A percentile compares a stretch with the other conserved stretches of the same genome.
Conservation (phyloP, 1,284 basidiomycete genomes). For the Pseudozyma tsukubaensis region DNA sequence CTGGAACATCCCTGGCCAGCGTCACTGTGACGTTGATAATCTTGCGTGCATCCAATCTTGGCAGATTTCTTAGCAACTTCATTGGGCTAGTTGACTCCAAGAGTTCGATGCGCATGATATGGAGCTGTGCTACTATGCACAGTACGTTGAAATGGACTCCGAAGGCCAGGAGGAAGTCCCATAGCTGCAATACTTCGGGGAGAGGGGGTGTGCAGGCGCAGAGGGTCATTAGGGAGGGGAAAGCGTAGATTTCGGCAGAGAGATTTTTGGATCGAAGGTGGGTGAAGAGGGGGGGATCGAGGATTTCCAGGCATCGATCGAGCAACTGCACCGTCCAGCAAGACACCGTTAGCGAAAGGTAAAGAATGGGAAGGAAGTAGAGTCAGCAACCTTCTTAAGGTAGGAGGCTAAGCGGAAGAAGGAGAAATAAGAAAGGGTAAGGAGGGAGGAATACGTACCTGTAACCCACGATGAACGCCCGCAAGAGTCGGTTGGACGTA, state of each 20-base stretch:
- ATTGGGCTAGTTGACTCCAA: conserved; percentile 90
- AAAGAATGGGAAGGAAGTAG: background rate
- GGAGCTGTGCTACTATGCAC: conserved; percentile 92
- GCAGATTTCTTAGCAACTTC: conserved; percentile 93
- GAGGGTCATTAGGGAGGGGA: conserved; percentile 92
- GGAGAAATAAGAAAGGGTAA: background rate
- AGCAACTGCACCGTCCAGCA: conserved; percentile 75
- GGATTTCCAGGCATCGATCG: conserved; percentile 87
- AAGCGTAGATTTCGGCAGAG: conserved; percentile 97
- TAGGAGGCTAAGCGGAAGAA: background rate
- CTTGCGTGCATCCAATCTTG: conserved; percentile 84
- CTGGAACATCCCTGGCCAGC: conserved; percentile 87
- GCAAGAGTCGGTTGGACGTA: conserved; percentile 95
- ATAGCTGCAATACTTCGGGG: conserved; percentile 89
- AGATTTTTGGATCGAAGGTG: conserved; percentile 89
- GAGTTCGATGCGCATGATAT: conserved; percentile 88
- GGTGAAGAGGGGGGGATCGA: conserved; percentile 85
- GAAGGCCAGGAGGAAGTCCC: conserved; percentile 97
- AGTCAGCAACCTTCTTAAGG: background rate
- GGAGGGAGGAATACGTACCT: conserved; percentile 73
- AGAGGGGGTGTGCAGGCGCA: conserved; percentile 96
- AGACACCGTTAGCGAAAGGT: background rate
- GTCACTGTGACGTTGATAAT: conserved; percentile 93
- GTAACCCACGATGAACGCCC: conserved; percentile 91
- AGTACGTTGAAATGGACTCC: conserved; percentile 95